These are phyloP conservation scores for Apophysomyces variabilis DNA, from an alignment of 371 early-diverging fungal species.

Conservation along the genomic window DNA sequence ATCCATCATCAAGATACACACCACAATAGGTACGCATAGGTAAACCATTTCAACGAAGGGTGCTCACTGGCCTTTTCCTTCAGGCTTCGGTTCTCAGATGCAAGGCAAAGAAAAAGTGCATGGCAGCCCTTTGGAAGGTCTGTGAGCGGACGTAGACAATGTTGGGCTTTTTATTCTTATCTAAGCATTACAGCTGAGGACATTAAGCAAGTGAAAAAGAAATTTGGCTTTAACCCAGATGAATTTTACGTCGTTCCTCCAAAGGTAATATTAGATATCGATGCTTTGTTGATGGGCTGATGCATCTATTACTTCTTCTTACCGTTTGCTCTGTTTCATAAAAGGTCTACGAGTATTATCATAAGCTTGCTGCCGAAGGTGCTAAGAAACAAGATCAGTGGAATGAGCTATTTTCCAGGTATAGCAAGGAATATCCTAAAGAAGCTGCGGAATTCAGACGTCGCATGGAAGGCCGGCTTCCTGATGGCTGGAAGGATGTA, in stretches of 20 bases:
- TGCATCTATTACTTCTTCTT: no score
- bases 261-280: conserved; percentile 28
- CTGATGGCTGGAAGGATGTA: conserved; percentile 71
- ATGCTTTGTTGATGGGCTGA: neutral
- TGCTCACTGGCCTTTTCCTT: conserved; percentile 28
- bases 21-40: conserved; percentile 66
- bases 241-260: conserved; percentile 76
- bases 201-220: conserved; percentile 84
- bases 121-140: conserved; percentile 87
- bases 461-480: conserved; percentile 75
- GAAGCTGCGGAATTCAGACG: conserved; percentile 80
- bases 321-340: neutral
- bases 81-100: conserved; percentile 82
- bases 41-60: neutral
- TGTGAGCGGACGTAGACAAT: conserved; percentile 5
- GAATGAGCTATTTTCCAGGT: conserved; percentile 73
- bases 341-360: conserved; percentile 70
- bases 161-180: conserved; percentile 6
- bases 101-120: conserved; percentile 91
- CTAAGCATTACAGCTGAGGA: conserved; percentile 70
- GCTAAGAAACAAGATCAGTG: conserved; percentile 71
- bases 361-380: conserved; percentile 55
- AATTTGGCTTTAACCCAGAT: conserved; percentile 84
- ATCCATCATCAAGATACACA: conserved; percentile 85
- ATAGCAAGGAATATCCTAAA: conserved; percentile 67